phyloP scores from a whole-genome alignment of 2,329 filamentous ascomycete genomes.

The Pyricularia grisea region DNA sequence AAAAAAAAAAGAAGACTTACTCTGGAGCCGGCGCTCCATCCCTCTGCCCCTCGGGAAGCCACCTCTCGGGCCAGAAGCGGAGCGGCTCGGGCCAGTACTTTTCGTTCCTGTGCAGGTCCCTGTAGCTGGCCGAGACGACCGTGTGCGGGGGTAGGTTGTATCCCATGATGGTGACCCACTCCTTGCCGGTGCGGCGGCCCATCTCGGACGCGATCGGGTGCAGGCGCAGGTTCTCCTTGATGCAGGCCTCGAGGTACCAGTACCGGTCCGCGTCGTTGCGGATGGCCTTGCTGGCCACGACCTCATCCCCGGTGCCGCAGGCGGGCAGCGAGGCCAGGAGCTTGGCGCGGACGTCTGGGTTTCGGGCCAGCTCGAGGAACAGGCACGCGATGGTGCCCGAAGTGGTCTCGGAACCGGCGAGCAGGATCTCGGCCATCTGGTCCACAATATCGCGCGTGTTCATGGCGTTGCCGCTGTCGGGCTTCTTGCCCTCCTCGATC shows the following conservation, averaged over 20 bases:
- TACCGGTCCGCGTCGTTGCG: background rate
- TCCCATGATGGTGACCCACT: too few relatives aligned
- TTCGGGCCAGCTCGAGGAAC: constrained; percentile 17
- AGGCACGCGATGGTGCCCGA: constrained; percentile 16
- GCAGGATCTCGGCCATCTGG: constrained; percentile 4
- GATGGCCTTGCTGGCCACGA: background rate
- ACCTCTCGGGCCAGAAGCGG: too few relatives aligned
- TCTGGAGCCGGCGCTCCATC: background rate
- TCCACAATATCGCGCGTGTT: constrained; percentile 9
- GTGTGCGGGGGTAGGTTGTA: background rate
- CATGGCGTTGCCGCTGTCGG: constrained; percentile 8
- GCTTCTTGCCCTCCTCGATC: constrained; percentile 10
- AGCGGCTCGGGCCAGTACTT: background rate
- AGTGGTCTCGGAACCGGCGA: constrained; percentile 18
- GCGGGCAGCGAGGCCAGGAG: constrained; percentile 6
- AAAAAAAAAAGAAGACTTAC: background rate
- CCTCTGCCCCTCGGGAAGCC: background rate
- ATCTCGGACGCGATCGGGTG: constrained; percentile 2
- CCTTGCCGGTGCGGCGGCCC: too few relatives aligned
- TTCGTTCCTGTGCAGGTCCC: constrained; percentile 1
- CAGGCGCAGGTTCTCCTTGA: constrained; percentile 6
- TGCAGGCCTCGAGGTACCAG: constrained; percentile 4
- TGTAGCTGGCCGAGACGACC: background rate
- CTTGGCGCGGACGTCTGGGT: constrained; percentile 11
- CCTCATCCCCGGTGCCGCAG: background rate